A percentile compares a stretch with the other conserved stretches of the same genome.
Evolutionary conservation across 495 filamentous ascomycete genomes (phyloP).

Genomic region (Xylaria curta): DNA sequence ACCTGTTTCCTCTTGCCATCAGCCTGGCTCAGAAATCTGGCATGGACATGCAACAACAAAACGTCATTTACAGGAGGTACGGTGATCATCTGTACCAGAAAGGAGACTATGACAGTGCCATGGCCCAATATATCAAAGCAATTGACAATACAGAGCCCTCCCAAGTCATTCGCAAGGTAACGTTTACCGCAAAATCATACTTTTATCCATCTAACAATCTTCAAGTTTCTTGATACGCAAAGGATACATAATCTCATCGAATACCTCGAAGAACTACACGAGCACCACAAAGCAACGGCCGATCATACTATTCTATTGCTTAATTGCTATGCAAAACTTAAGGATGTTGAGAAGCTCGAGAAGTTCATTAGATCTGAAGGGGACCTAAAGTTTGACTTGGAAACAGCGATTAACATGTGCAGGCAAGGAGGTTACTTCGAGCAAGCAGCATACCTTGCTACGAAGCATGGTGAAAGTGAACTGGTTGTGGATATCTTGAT

Average conservation of each 20-base stretch:
- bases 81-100: conserved; percentile 96
- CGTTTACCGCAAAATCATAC: conserved; percentile 8
- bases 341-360: conserved; percentile 93
- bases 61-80: conserved; percentile 90
- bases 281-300: conserved; percentile 90
- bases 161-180: conserved; percentile 88
- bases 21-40: conserved; percentile 91
- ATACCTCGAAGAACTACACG: conserved; percentile 95
- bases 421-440: conserved; percentile 97
- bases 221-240: conserved; percentile 89
- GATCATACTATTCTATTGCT: conserved; percentile 94
- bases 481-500: conserved; percentile 94
- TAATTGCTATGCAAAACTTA: conserved; percentile 97
- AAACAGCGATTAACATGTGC: conserved; percentile 97
- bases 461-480: conserved; percentile 92
- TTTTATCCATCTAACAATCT: conserved; percentile 35
- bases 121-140: conserved; percentile 96
- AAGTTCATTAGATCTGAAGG: conserved; percentile 95
- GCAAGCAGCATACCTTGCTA: conserved; percentile 93
- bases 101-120: conserved; percentile 92
- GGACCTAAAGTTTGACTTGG: conserved; percentile 94
- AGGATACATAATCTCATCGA: conserved; percentile 97
- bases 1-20: conserved; percentile 89
- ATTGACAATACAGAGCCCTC: conserved; percentile 95
- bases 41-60: conserved; percentile 78